Percentiles rank a stretch among this genome's conserved stretches.
Evolutionary conservation across 1,139 yeast species (phyloP).

Genomic region (Hansenula anomala): DNA sequence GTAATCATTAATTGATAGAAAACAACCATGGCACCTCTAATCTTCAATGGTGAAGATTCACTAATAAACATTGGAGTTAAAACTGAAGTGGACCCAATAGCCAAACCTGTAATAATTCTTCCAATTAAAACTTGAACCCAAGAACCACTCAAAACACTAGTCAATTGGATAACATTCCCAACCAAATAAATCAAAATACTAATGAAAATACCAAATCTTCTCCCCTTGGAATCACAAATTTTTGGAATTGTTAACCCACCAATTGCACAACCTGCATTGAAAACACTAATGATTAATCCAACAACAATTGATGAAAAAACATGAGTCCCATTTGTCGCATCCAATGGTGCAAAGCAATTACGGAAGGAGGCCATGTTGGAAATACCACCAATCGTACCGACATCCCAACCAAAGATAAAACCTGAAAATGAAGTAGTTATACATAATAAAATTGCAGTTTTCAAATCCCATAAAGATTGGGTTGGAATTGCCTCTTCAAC

Average conservation of each 20-base stretch:
- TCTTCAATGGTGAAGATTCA: too few species aligned
- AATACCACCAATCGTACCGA: slow-evolving; percentile 69
- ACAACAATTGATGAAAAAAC: slow-evolving; percentile 40
- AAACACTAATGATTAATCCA: slow-evolving; percentile 58
- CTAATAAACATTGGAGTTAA: too few species aligned
- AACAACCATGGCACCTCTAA: too few species aligned
- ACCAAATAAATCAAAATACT: slow-evolving; percentile 42
- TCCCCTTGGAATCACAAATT: slow-evolving; percentile 48
- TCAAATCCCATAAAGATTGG: not conserved
- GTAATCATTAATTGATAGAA: too few species aligned
- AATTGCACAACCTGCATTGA: slow-evolving; percentile 67
- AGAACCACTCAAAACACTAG: slow-evolving; percentile 22
- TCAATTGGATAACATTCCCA: slow-evolving; percentile 42
- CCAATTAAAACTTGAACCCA: slow-evolving; percentile 55
- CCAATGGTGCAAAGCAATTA: slow-evolving; percentile 33
- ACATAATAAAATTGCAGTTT: slow-evolving; percentile 28
- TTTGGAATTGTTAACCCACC: slow-evolving; percentile 65
- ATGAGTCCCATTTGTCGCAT: slow-evolving; percentile 21
- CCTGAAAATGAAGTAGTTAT: slow-evolving; percentile 51
- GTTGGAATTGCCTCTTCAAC: too few species aligned
- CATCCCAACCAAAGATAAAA: slow-evolving; percentile 69
- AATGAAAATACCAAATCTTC: slow-evolving; percentile 43
- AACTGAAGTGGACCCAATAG: too few species aligned
- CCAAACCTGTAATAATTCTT: slow-evolving; percentile 48
- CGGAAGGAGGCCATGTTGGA: slow-evolving; percentile 52